A percentile compares a stretch with the other conserved stretches of the same genome.
These are phyloP conservation scores for Arthroderma uncinatum DNA, from an alignment of 2,329 filamentous ascomycete genomes.

Conservation along the genomic window DNA sequence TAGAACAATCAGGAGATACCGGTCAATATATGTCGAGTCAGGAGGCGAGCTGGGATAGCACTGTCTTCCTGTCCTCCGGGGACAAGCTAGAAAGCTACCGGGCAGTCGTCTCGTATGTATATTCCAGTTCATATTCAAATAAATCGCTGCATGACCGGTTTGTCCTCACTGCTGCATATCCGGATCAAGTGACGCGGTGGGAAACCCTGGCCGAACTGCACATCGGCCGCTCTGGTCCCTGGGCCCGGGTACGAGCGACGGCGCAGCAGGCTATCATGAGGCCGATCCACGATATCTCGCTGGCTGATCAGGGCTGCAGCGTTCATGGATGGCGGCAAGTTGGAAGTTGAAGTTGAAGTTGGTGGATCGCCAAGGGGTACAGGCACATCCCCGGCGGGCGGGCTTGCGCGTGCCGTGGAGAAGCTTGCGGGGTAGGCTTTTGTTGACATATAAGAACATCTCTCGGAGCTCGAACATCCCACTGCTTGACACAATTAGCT, in stretches of 20 bases:
- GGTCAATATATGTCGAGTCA: background rate
- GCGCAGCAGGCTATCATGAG: background rate
- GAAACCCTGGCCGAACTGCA: background rate
- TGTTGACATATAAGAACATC: background rate
- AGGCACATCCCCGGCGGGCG: background rate
- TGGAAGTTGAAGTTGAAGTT: background rate
- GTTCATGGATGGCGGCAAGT: background rate
- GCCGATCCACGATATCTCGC: background rate
- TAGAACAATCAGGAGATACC: background rate
- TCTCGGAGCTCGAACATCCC: too few species aligned
- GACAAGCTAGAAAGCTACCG: background rate
- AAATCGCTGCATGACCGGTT: background rate
- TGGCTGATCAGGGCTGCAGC: background rate
- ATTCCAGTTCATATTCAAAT: background rate
- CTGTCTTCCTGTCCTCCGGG: too few species aligned
- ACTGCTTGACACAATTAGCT: too few species aligned
- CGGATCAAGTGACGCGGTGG: background rate
- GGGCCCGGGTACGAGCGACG: background rate
- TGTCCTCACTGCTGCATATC: background rate
- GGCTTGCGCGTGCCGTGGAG: background rate
- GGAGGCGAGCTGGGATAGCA: background rate
- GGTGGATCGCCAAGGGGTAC: background rate
- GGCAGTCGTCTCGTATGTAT: background rate
- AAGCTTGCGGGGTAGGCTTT: background rate
- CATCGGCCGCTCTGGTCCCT: background rate